Evolutionary conservation across 2,329 filamentous ascomycete genomes (phyloP).

Genomic region (Meredithiella fracta): DNA sequence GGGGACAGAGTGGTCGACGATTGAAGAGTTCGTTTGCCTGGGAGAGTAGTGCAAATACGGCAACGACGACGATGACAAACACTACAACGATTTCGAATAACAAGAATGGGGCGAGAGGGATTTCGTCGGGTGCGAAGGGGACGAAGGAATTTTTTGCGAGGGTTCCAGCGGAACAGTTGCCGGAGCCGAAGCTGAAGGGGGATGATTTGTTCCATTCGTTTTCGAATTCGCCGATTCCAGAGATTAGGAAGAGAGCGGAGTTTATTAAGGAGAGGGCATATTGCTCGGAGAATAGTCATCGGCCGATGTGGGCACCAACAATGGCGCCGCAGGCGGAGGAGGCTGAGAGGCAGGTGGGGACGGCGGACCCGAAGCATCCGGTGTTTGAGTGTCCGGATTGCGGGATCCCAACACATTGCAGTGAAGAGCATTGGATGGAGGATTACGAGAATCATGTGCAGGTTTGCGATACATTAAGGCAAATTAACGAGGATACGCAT

Average conservation of each 20-base stretch:
- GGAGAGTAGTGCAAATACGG: too few species aligned
- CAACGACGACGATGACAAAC: too few species aligned
- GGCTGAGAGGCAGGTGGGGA: constrained; percentile 33
- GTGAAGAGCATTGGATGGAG: constrained; percentile 85
- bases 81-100: not conserved
- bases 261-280: constrained; percentile 88
- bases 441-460: constrained; percentile 88
- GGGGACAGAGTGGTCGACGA: not conserved
- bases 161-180: constrained; percentile 16
- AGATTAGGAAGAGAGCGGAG: constrained; percentile 72
- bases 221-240: constrained; percentile 71
- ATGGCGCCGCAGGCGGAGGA: constrained; percentile 48
- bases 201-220: constrained; percentile 91
- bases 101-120: not conserved
- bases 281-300: constrained; percentile 81
- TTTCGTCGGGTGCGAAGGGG: constrained; percentile 6
- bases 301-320: constrained; percentile 51
- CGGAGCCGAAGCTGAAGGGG: constrained; percentile 33
- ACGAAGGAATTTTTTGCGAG: constrained; percentile 13
- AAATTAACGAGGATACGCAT: constrained; percentile 97
- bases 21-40: constrained; percentile 7
- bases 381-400: constrained; percentile 94
- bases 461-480: constrained; percentile 75
- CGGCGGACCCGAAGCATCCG: constrained; percentile 58
- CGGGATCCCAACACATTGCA: constrained; percentile 84